These are phyloP conservation scores for Lachancea quebecensis DNA, from an alignment of 805 yeast genomes.

Conservation along the genomic window DNA sequence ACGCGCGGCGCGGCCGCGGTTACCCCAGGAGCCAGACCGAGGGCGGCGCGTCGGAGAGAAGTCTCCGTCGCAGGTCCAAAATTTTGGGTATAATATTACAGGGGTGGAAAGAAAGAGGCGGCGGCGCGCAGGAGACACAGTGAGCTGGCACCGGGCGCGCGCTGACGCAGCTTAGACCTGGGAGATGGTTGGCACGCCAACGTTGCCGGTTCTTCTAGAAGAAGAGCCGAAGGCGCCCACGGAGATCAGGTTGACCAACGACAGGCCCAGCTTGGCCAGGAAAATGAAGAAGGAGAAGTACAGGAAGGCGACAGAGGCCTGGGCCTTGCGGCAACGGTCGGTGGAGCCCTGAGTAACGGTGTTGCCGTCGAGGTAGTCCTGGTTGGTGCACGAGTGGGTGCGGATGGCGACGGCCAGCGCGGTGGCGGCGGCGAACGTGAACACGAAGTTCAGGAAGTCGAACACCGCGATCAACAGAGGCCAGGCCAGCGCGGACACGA, in stretches of 20 bases:
- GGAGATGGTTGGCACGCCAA: conserved; percentile 86
- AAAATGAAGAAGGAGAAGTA: conserved; percentile 78
- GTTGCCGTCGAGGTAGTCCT: conserved; percentile 56
- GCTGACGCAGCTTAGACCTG: conserved; percentile 52
- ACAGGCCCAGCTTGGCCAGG: conserved; percentile 52
- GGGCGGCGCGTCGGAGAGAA: no score
- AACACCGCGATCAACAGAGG: conserved; percentile 67
- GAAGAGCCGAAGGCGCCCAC: conserved; percentile 50
- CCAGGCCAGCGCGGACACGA: conserved; percentile 76
- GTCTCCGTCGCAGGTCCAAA: no score
- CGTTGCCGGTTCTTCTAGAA: conserved; percentile 43
- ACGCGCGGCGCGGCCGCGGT: no score
- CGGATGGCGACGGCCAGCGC: conserved; percentile 89
- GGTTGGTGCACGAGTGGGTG: conserved; percentile 77
- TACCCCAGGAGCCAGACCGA: no score
- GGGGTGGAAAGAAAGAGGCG: background rate
- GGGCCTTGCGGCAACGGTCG: conserved; percentile 93
- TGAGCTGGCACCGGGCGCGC: background rate
- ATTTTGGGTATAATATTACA: background rate
- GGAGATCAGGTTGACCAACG: conserved; percentile 45
- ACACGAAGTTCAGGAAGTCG: conserved; percentile 84
- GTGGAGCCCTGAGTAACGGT: conserved; percentile 64
- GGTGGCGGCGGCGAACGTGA: conserved; percentile 91
- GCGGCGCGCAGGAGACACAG: background rate
- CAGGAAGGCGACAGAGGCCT: conserved; percentile 74